These are phyloP conservation scores for Aspergillus cavernicola DNA, from an alignment of 495 filamentous ascomycete species.

Conservation along the genomic window DNA sequence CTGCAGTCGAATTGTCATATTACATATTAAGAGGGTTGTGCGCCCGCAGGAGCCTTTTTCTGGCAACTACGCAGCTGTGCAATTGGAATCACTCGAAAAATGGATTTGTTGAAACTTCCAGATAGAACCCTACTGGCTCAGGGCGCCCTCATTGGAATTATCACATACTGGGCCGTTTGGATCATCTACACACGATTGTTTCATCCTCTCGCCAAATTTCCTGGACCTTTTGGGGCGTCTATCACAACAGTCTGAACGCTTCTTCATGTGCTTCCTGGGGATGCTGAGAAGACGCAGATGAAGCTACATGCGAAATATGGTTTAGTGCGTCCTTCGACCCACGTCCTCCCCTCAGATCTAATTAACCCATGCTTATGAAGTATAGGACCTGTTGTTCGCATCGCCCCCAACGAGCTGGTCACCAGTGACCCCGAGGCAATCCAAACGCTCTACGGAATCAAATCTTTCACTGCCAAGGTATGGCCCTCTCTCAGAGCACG, in stretches of 20 bases:
- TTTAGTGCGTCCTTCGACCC: neutral
- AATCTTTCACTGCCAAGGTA: slow-evolving; percentile 20
- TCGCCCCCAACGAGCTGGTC: slow-evolving; percentile 30
- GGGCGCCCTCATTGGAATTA: neutral
- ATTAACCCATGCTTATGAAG: neutral
- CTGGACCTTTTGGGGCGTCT: slow-evolving; percentile 14
- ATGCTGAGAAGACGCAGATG: slow-evolving; percentile 12
- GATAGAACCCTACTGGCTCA: neutral
- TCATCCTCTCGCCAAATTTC: slow-evolving; percentile 16
- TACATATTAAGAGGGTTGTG: no score
- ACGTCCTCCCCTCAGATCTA: neutral
- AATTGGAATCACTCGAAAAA: no score
- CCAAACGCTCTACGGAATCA: slow-evolving; percentile 28
- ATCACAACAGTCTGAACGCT: slow-evolving; percentile 13
- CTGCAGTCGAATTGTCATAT: no score
- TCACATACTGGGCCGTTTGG: slow-evolving; percentile 17
- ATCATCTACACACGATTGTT: slow-evolving; percentile 15
- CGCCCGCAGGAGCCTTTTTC: no score
- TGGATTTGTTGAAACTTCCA: no score
- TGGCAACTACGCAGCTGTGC: no score
- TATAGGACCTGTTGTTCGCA: slow-evolving; percentile 21
- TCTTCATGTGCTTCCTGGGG: slow-evolving; percentile 7
- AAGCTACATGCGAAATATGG: slow-evolving; percentile 11
- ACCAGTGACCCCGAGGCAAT: slow-evolving; percentile 24
- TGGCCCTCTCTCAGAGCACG: neutral